A percentile compares a stretch with the other conserved stretches of the same genome.
Conservation (phyloP, 1,139 yeast genomes). For the Kodamaea sp. region DNA sequence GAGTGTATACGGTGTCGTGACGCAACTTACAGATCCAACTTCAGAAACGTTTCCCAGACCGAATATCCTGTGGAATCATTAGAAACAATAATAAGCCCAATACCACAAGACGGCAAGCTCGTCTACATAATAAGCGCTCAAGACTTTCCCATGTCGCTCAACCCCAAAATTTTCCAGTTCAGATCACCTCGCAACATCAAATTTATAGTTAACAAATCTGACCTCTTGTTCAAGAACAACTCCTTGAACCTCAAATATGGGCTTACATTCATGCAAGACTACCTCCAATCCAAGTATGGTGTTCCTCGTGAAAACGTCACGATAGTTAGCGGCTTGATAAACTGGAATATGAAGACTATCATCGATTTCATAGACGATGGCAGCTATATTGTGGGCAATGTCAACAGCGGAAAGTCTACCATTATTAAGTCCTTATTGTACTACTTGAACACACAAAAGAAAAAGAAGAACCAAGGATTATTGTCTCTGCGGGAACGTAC, state of each 20-base stretch:
- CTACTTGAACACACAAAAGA: slow-evolving; percentile 16
- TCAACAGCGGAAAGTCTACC: slow-evolving; percentile 78
- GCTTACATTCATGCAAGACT: slow-evolving; percentile 44
- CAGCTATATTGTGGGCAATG: slow-evolving; percentile 65
- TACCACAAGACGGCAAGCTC: slow-evolving; percentile 52
- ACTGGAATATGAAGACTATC: slow-evolving; percentile 51
- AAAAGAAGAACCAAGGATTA: slow-evolving; percentile 2
- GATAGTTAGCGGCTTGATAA: slow-evolving; percentile 48
- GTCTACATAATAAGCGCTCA: slow-evolving; percentile 63
- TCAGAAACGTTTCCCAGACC: slow-evolving; percentile 11
- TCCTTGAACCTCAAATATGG: slow-evolving; percentile 38
- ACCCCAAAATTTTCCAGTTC: slow-evolving; percentile 37
- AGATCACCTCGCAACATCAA: slow-evolving; percentile 38
- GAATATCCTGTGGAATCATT: slow-evolving; percentile 40
- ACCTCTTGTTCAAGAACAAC: slow-evolving; percentile 45
- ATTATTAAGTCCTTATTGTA: slow-evolving; percentile 53
- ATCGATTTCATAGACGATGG: slow-evolving; percentile 41
- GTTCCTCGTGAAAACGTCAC: slow-evolving; percentile 49
- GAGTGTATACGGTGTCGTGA: slow-evolving; percentile 60
- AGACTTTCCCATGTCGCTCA: slow-evolving; percentile 69
- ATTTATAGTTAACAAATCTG: slow-evolving; percentile 61
- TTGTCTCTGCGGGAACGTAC: slow-evolving; percentile 13
- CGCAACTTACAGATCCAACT: slow-evolving; percentile 45
- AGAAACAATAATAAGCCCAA: slow-evolving; percentile 32
- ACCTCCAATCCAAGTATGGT: slow-evolving; percentile 39